These are phyloP conservation scores for Blechomonas ayalai DNA, from an alignment of 208 protist species.

Conservation along the genomic window DNA sequence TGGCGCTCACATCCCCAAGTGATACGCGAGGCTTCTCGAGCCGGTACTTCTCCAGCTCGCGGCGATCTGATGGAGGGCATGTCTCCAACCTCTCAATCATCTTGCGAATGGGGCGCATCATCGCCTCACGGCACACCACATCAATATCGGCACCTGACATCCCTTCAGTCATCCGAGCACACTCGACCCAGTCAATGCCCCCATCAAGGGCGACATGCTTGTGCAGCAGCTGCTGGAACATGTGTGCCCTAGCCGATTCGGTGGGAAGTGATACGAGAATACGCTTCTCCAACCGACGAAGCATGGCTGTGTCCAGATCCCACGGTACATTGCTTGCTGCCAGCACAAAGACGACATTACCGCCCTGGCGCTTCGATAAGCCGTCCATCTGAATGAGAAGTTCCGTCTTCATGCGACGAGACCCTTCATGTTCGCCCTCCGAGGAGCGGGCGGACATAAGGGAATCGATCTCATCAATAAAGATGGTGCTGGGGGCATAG, in stretches of 20 bases:
- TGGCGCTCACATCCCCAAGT: constrained; percentile 71
- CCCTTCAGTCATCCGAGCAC: constrained; percentile 52
- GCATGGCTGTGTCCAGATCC: constrained; percentile 92
- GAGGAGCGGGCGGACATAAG: constrained; percentile 92
- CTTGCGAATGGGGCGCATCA: constrained; percentile 88
- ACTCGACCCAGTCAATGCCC: constrained; percentile 47
- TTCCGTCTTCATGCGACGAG: constrained; percentile 92
- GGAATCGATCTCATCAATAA: constrained; percentile 99
- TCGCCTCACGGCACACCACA: constrained; percentile 85
- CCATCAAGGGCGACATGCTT: constrained; percentile 5
- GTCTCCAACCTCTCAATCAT: constrained; percentile 75
- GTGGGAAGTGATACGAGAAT: constrained; percentile 88
- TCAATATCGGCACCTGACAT: constrained; percentile 92
- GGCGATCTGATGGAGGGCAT: constrained; percentile 3
- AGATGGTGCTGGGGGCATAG: constrained; percentile 96
- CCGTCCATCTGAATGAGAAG: constrained; percentile 92
- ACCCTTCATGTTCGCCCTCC: constrained; percentile 91
- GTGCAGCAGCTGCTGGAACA: constrained; percentile 64
- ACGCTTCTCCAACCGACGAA: constrained; percentile 88
- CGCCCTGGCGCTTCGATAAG: constrained; percentile 62
- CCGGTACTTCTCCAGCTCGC: constrained; percentile 14
- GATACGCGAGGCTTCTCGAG: constrained; percentile 43
- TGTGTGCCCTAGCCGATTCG: constrained; percentile 33
- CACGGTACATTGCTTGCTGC: constrained; percentile 91
- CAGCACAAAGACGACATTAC: constrained; percentile 88